Evolutionary conservation across 306 rosid genomes (phyloP).

Genomic region (Vicia faba): DNA sequence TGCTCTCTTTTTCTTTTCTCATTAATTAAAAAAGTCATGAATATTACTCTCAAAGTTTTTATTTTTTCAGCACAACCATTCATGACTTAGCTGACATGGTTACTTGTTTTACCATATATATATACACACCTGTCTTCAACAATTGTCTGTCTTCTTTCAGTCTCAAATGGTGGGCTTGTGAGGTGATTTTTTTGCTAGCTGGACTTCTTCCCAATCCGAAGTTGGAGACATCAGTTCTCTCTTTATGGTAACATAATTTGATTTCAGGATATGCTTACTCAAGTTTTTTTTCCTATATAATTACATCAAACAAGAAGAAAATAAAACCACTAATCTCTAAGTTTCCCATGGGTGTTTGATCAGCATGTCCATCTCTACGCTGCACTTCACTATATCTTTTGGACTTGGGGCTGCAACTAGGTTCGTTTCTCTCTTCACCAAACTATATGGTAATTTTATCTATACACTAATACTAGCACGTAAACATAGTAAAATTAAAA

Average conservation of each 20-base stretch:
- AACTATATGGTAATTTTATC: not conserved
- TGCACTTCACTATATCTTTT: constrained; percentile 62
- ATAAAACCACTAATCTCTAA: constrained; percentile 4
- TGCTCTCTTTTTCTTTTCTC: not conserved
- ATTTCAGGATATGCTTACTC: not conserved
- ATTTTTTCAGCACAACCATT: too few relatives aligned
- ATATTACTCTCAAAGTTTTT: too few relatives aligned
- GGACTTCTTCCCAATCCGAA: constrained; percentile 61
- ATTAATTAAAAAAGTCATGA: too few relatives aligned
- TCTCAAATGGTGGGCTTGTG: constrained; percentile 73
- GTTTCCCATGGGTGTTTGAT: not conserved
- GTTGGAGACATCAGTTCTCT: constrained; percentile 67
- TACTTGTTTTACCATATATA: too few relatives aligned
- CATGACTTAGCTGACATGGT: too few relatives aligned
- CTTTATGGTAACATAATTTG: constrained; percentile 58
- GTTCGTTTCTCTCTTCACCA: constrained; percentile 34
- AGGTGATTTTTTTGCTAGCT: constrained; percentile 57
- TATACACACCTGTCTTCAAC: too few relatives aligned
- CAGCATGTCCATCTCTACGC: constrained; percentile 65
- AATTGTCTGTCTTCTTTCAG: constrained; percentile 24
- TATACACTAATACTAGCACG: not conserved
- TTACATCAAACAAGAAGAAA: not conserved
- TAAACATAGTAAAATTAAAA: not conserved
- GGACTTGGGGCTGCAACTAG: constrained; percentile 70
- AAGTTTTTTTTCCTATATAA: not conserved